phyloP scores from a whole-genome alignment of 1,284 basidiomycete genomes.

The Ustilago hordei region DNA sequence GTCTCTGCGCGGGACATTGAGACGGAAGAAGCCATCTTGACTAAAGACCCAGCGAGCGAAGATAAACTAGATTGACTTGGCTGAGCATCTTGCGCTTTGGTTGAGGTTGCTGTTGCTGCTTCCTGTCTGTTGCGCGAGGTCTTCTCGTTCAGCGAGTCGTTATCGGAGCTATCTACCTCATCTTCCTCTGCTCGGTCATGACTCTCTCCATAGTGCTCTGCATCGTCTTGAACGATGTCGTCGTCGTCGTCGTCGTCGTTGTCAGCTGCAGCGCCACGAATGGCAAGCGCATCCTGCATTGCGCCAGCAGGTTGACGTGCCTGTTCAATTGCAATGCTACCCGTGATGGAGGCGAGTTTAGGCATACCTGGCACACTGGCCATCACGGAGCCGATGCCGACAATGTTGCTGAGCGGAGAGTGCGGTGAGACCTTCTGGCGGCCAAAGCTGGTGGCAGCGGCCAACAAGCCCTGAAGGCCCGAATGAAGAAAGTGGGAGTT shows the following conservation, averaged over 20 bases:
- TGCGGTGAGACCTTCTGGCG: slow-evolving; percentile 53
- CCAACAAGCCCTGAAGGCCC: slow-evolving; percentile 58
- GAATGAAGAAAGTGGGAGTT: slow-evolving; percentile 33
- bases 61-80: slow-evolving; percentile 19
- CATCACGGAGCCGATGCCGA: slow-evolving; percentile 86
- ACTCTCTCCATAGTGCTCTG: slow-evolving; percentile 19
- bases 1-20: slow-evolving; percentile 36
- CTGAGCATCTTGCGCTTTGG: slow-evolving; percentile 5
- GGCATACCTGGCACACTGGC: slow-evolving; percentile 85
- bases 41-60: slow-evolving; percentile 31
- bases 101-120: slow-evolving; percentile 1
- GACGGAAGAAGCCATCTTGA: slow-evolving; percentile 30
- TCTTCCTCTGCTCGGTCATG: slow-evolving; percentile 39
- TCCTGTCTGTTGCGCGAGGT: not conserved
- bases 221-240: slow-evolving; percentile 18
- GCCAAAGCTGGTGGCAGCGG: slow-evolving; percentile 47
- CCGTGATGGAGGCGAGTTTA: slow-evolving; percentile 78
- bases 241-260: slow-evolving; percentile 68
- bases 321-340: slow-evolving; percentile 88
- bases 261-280: slow-evolving; percentile 67
- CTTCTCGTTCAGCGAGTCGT: slow-evolving; percentile 37
- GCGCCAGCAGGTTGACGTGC: slow-evolving; percentile 73
- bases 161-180: slow-evolving; percentile 40
- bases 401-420: slow-evolving; percentile 76
- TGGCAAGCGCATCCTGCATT: slow-evolving; percentile 36